Base-by-base conservation (phyloP, 352 stramenopile genomes). In the Pythium sukuiense region DNA sequence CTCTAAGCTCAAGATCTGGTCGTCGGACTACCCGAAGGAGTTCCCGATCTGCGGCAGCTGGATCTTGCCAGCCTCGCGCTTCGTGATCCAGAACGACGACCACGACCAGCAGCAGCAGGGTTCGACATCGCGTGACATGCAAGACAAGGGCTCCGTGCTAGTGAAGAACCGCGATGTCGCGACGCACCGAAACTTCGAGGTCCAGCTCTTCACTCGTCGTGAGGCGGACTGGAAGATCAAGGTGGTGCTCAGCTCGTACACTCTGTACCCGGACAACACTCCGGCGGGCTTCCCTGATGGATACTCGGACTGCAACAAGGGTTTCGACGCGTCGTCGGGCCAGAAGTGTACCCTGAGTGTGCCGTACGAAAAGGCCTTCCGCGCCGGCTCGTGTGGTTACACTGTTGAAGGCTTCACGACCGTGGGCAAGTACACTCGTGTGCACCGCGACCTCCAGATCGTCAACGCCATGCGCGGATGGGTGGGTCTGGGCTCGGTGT, bases 51-150 rank as follows among this genome's bases (percentile, higher is more conserved):
- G 79, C 29, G 81, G 79, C 14, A 81, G 70, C n/a, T 92, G 83
- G 77, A 82, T 88, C 55, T 46, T 92, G 14, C 79, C 80, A 20
- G 39, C 80, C 1, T 78, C 77, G 24, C 77, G 84, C 0, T 88
- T 89, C 27, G 84, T 89, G 45, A 73, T 92, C 9, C 84, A 92
- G 61, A 92, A 91, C 63, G 84, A 91, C 33, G 82, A 90, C 63
- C 77, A 87, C 61, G 84, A 92, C 70, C 84, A 92, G 59, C 80
- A 92, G 54, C 72, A 66, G 48, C 67, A 73, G 0, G 82, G 77
- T 18, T 88, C 77, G 8, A 73, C 57, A 1, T 73, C 80, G 16
- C 79, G 83, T 5, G 69, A 85, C 35, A 92, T 92, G 83, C 71
- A 74, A 0, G 66, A 77, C 46, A 67, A 74, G 32, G 83, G 82